Evolutionary conservation across 1,284 basidiomycete genomes (phyloP), one percentile per base, ranked within the genome.

Genomic region (Naganishia sp.): DNA sequence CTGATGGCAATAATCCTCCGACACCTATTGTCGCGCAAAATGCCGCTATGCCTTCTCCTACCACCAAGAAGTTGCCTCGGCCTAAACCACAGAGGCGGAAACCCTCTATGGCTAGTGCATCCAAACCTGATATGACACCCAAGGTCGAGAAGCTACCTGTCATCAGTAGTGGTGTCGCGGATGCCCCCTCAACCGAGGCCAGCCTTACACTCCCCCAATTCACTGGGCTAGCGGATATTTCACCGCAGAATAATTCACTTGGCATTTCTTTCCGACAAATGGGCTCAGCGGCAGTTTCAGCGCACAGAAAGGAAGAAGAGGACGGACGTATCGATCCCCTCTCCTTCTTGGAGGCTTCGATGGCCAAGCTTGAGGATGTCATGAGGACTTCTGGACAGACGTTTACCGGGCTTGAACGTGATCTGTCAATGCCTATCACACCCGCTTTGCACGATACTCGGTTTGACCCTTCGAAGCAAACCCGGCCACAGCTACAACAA

Each of bases 1-100:
- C 50, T 7, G 57, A 66, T 43, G 50, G 49, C 49, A 66, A 65
- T 31, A 66, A 39, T 39, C 49, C 64, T n/a, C 55, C 56, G 11
- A 53, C 50, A 13, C 55, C 55, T 9, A 55, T 42, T 13, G 9
- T 50, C 7, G 31, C 39, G 13, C 49, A 58, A 35, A 43, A 49
- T 25, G 32, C 53, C 6, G 13, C 21, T 35, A 46, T 56, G 9
- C 46, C 63, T 43, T 51, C 64, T 25, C 64, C 55, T 9, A 52
- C 64, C 25, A 51, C 58, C 9, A 61, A 61, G 35, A 66, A 66
- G 23, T 23, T 52, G 13, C 43, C 65, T 45, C 51, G 45, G 11
- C 65, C 65, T 10, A 66, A 66, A 55, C 50, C 47, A 17, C 53
- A 42, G n/a, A 46, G 65, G 21, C 60, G 60, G 31, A 57, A 57